Evolutionary conservation across 768 basidiomycete species (phyloP), one percentile per base, ranked within the genome.

Genomic region (Agrocybe praecox): DNA sequence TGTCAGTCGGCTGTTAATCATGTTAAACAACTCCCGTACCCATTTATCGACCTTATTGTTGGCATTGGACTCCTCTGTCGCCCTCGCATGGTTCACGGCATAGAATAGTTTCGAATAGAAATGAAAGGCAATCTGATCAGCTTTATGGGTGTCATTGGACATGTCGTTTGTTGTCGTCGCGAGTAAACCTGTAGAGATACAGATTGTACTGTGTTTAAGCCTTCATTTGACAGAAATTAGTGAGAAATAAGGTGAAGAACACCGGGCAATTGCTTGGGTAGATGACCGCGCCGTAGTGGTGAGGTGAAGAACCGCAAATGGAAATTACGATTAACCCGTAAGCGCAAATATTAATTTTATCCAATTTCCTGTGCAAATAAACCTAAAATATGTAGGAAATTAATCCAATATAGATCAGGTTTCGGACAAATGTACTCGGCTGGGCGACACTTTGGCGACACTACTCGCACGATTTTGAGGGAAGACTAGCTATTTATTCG

Each of bases 111-210:
- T 94, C 49, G 87, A 84, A 75, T 90, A 92, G 72, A 91, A 85
- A 70, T 87, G 86, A 72, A 87, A 86, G 48, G 89, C 88, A 65
- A 94, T 93, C 80, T 92, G 90, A 80, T 94, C 90, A 62, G 90
- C 88, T 78, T 86, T 92, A 60, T 77, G 76, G 50, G 65, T 69
- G 58, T 77, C 76, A 69, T 74, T 71, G 61, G 75, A 76, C 75
- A 76, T 73, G 57, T 69, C 65, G 60, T 52, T 45, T 19, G 46
- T 49, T 52, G 26, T 52, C 19, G 43, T 47, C 45, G 49, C 22
- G n/a, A 14, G 7, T 21, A 33, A 33, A 42, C 36, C 32, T 22
- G 29, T 40, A 26, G 22, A 51, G 26, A 50, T 50, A 32, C 42
- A 51, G 42, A 51, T 33, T 47, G 24, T 34, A 33, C 24, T 26